These are phyloP conservation scores for Kondoa subrosea DNA, from an alignment of 768 basidiomycete genomes.

Conservation along the genomic window DNA sequence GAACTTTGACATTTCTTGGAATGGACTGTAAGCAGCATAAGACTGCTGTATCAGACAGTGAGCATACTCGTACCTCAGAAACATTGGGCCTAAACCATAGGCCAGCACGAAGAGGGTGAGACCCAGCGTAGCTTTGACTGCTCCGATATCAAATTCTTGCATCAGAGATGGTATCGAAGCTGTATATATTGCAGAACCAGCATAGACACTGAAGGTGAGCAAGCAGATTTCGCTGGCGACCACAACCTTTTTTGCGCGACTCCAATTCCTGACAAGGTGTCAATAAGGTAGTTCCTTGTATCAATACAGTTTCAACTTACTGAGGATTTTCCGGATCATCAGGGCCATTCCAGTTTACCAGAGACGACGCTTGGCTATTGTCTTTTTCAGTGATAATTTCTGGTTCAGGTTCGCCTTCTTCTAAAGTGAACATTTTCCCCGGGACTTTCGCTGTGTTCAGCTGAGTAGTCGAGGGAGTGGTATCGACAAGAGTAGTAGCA, in stretches of 20 bases:
- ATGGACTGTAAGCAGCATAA: slow-evolving; percentile 22
- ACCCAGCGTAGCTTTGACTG: slow-evolving; percentile 26
- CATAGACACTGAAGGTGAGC: slow-evolving; percentile 24
- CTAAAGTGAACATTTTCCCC: too few relatives aligned
- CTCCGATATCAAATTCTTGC: slow-evolving; percentile 12
- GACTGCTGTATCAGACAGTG: slow-evolving; percentile 7
- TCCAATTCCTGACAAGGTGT: too few relatives aligned
- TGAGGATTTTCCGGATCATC: too few relatives aligned
- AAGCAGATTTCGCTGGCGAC: slow-evolving; percentile 1
- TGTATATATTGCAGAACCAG: slow-evolving; percentile 21
- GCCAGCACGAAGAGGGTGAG: slow-evolving; percentile 31
- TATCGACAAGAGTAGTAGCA: too few relatives aligned
- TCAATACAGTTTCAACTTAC: too few relatives aligned
- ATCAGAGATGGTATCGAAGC: slow-evolving; percentile 14
- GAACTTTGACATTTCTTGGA: slow-evolving; percentile 32
- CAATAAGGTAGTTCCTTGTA: too few relatives aligned
- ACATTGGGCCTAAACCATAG: not conserved
- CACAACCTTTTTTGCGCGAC: not conserved
- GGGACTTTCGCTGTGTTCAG: too few relatives aligned
- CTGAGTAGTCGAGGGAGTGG: too few relatives aligned
- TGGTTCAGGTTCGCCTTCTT: too few relatives aligned
- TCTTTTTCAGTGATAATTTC: too few relatives aligned
- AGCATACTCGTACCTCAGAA: not conserved
- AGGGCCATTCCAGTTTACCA: too few relatives aligned
- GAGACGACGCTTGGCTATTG: too few relatives aligned